phyloP scores from a whole-genome alignment of 768 basidiomycete genomes.

The Tubosaeta sp. region DNA sequence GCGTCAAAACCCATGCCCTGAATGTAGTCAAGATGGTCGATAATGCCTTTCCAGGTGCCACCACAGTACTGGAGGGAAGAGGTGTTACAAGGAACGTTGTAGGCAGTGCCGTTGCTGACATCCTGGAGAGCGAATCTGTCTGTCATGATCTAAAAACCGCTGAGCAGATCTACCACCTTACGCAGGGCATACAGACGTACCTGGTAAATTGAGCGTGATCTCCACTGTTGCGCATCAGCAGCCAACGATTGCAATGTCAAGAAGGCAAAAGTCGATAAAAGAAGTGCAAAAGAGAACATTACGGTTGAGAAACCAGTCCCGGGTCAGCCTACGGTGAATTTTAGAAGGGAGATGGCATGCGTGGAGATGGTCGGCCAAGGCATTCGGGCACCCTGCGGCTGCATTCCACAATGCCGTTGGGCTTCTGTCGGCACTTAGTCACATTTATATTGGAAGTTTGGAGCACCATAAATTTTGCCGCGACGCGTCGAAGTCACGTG shows the following conservation, averaged over 20 bases:
- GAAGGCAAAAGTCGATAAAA: constrained; percentile 5
- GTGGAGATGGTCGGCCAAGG: neutral
- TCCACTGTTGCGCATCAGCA: constrained; percentile 47
- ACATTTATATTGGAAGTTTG: constrained; percentile 1
- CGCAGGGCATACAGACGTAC: constrained; percentile 14
- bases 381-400: neutral
- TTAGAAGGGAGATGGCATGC: constrained; percentile 6
- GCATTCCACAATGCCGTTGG: constrained; percentile 23
- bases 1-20: constrained; percentile 60
- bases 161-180: neutral
- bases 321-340: neutral
- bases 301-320: neutral
- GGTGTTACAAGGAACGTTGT: constrained; percentile 42
- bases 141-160: constrained; percentile 39
- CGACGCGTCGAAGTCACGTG: constrained; percentile 24
- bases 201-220: constrained; percentile 53
- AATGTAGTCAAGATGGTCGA: constrained; percentile 57
- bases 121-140: constrained; percentile 57
- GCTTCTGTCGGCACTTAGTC: constrained; percentile 19
- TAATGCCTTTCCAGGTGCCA: constrained; percentile 51
- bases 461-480: neutral
- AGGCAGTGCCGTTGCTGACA: constrained; percentile 23
- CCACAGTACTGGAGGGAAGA: constrained; percentile 49
- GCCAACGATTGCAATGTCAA: constrained; percentile 19
- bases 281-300: constrained; percentile 11